Base-by-base conservation (phyloP, 768 basidiomycete species). In the Agrocybe chaxingu region DNA sequence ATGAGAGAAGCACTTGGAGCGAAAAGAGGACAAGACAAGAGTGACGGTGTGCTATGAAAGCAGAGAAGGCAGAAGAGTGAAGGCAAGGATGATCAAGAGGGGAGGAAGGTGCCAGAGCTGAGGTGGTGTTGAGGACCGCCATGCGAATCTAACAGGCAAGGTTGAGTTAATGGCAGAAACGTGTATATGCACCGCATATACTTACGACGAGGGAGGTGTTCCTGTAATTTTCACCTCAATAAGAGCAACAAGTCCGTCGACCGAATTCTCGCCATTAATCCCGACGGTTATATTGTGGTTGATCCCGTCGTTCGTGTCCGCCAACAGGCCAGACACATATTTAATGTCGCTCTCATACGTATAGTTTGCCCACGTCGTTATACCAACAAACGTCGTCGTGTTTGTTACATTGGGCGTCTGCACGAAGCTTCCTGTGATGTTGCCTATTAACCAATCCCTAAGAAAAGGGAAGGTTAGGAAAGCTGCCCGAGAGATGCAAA, bases 361-460 rank as follows among this genome's bases (percentile, higher is more conserved):
- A 58, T 82, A 96, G 3, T 81, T 82, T 35, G 63, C 75, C 55
- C 67, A 84, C 0, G 83, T 77, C 3, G 87, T 87, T 11, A 75
- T 71, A 0, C 87, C 92, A 1, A 74, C 72, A 63, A 69, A 92
- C 0, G 81, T 80, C 29, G 82, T 76, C 31, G 64, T 60, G 57
- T 88, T 84, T n/a, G 78, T 82, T 42, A 88, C 58, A 36, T 70
- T 64, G 33, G 58, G 11, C 0, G 81, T 79, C 12, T 74, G 70
- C 47, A 87, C 70, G 8, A 65, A 39, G 18, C 75, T 70, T 16
- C 68, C 63, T 0, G 92, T 93, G 18, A 88, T 84, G 62, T 93
- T 93, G 16, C 88, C 90, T 19, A 95, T 71, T n/a, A 96, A 69
- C 75, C 81, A 87, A 62, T 97, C 92, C 19, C 93, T 84, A 49